Conservation (phyloP, 2,329 filamentous ascomycete genomes). For the Verruconis gallopava region DNA sequence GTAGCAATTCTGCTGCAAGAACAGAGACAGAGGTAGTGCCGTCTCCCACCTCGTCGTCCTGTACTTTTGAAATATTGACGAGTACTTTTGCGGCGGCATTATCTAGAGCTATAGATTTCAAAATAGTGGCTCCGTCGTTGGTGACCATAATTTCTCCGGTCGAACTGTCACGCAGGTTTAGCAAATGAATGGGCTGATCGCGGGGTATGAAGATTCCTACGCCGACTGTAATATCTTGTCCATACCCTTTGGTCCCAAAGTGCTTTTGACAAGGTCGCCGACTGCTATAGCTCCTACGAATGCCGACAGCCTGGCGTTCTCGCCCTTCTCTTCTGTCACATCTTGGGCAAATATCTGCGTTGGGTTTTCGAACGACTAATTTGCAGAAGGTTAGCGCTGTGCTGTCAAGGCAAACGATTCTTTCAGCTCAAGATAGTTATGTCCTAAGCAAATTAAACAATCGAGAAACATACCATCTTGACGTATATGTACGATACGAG, state of each 20-base stretch:
- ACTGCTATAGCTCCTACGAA: slow-evolving; percentile 98
- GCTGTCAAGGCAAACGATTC: no score
- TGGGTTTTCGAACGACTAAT: slow-evolving; percentile 47
- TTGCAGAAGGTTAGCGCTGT: neutral
- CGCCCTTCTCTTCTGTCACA: slow-evolving; percentile 93
- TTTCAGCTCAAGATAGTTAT: no score
- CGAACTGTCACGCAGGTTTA: slow-evolving; percentile 44
- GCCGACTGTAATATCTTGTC: slow-evolving; percentile 96
- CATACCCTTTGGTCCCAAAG: slow-evolving; percentile 94
- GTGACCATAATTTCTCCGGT: slow-evolving; percentile 97
- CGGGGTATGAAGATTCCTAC: slow-evolving; percentile 39
- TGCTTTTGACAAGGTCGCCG: slow-evolving; percentile 94
- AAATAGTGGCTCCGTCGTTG: slow-evolving; percentile 95
- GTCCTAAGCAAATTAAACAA: no score
- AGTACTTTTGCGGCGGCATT: slow-evolving; percentile 97
- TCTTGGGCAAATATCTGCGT: slow-evolving; percentile 98
- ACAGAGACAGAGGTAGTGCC: slow-evolving; percentile 97
- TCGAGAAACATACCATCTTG: neutral
- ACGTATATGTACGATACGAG: no score
- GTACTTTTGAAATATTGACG: slow-evolving; percentile 98
- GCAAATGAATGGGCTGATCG: slow-evolving; percentile 8
- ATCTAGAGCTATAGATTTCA: slow-evolving; percentile 96
- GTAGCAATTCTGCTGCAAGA: slow-evolving; percentile 82
- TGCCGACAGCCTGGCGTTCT: slow-evolving; percentile 96
- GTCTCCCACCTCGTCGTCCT: slow-evolving; percentile 97